Evolutionary conservation across 345 rosid species (phyloP), one percentile per base, ranked within the genome.

Genomic region (Gossypioides kirkii): DNA sequence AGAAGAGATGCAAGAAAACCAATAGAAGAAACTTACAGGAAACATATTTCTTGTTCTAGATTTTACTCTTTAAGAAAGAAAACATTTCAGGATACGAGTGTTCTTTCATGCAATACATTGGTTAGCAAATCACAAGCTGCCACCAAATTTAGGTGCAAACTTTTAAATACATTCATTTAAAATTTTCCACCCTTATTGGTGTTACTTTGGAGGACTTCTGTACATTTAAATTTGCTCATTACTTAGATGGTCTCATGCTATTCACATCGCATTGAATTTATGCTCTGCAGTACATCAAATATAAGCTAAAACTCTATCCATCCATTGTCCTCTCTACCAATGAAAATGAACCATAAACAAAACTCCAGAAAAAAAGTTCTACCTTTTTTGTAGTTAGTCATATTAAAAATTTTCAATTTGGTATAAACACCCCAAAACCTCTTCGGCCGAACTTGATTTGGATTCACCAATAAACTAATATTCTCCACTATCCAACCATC

Each of bases 371-470:
- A 52, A 18, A 3, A 14, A 12, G 28, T 64, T n/a, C 36, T 74
- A 91, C 98, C 97, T 86, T 90, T 94, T 75, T 80, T 84, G 79
- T 94, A 94, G 77, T 77, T 84, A 26, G 95, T 90, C 97, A 94
- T 86, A 78, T 92, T 92, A 61, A 92, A 92, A 73, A 92, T 94
- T 80, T 92, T 94, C 7, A 94, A 87, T 83, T 94, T 94, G 22
- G 98, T 94, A 72, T 94, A 94, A 55, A 94, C 97, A 76, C 98
- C 97, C 98, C 98, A 94, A 75, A 92, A 94, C 74, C 97, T 89
- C 72, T 74, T 87, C 0, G 97, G 97, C 47, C 97, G 93, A 60
- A 86, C 87, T 78, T 89, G 97, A 73, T 94, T 94, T 8, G 98
- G 97, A 78, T 92, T 94, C 6, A 85, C 91, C 70, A 94, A 76